phyloP scores from a whole-genome alignment of 495 filamentous ascomycete genomes.

The Penicillium chermesinum region DNA sequence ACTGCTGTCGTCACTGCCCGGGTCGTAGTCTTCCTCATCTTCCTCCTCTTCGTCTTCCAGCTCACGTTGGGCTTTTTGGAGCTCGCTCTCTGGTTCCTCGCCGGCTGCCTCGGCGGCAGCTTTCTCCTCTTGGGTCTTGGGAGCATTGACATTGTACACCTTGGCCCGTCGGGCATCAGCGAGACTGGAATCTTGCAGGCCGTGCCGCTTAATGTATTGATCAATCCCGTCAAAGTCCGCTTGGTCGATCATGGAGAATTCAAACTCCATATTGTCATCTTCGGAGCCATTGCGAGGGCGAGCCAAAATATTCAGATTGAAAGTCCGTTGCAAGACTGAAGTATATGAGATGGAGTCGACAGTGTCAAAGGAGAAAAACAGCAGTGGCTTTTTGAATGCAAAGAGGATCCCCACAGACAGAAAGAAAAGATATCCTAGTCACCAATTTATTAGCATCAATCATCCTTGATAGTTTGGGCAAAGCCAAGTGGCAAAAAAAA shows the following conservation, averaged over 20 bases:
- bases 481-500: background rate
- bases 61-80: constrained; percentile 66
- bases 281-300: constrained; percentile 33
- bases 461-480: background rate
- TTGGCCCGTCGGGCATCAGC: constrained; percentile 84
- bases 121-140: constrained; percentile 33
- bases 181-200: constrained; percentile 86
- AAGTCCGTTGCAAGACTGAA: constrained; percentile 83
- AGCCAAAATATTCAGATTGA: constrained; percentile 79
- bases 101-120: constrained; percentile 27
- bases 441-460: constrained; percentile 1
- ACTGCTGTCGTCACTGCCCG: constrained; percentile 68
- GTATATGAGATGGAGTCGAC: constrained; percentile 85
- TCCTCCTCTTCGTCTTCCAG: constrained; percentile 67
- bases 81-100: constrained; percentile 48
- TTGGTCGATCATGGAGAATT: constrained; percentile 84
- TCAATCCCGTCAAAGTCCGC: constrained; percentile 82
- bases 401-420: constrained; percentile 81
- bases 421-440: constrained; percentile 78
- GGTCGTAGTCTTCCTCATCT: constrained; percentile 85
- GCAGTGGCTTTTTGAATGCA: constrained; percentile 90
- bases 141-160: constrained; percentile 61
- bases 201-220: constrained; percentile 71
- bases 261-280: constrained; percentile 60
- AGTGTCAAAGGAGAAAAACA: constrained; percentile 74